These are phyloP conservation scores for Saccharomyces hybrid DNA, from an alignment of 1,139 yeast genomes.

Conservation along the genomic window DNA sequence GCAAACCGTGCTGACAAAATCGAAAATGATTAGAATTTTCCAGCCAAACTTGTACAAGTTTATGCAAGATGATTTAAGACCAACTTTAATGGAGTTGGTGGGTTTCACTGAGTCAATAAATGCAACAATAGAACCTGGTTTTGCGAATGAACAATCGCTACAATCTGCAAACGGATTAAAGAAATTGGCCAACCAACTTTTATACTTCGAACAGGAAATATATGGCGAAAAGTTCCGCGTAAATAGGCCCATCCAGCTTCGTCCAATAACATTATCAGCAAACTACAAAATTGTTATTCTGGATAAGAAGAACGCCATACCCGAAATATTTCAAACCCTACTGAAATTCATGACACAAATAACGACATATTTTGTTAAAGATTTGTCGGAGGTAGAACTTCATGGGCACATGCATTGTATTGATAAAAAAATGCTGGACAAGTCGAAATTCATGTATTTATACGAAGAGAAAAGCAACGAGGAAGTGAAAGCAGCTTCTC, in stretches of 20 bases:
- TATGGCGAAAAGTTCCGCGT: neutral
- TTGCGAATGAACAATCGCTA: neutral
- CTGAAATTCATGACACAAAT: constrained; percentile 11
- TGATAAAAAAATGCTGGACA: constrained; percentile 15
- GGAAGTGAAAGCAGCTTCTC: constrained; percentile 5
- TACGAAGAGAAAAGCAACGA: constrained; percentile 8
- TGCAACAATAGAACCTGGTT: neutral
- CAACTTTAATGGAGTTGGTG: neutral
- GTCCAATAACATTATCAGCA: neutral
- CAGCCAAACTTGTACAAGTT: neutral
- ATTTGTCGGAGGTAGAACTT: constrained; percentile 10
- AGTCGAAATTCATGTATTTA: constrained; percentile 16
- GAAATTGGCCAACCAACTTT: neutral
- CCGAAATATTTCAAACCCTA: neutral
- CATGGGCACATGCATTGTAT: constrained; percentile 12
- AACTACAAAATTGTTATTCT: neutral
- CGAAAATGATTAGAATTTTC: neutral
- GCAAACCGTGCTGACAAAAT: neutral
- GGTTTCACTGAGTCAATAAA: neutral
- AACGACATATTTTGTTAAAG: constrained; percentile 12
- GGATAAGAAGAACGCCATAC: neutral
- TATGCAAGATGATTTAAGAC: neutral
- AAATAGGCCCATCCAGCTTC: neutral
- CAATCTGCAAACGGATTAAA: neutral
- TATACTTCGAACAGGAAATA: neutral